Base-by-base conservation (phyloP, 306 rosid genomes). In the Mimosa bimucronata region DNA sequence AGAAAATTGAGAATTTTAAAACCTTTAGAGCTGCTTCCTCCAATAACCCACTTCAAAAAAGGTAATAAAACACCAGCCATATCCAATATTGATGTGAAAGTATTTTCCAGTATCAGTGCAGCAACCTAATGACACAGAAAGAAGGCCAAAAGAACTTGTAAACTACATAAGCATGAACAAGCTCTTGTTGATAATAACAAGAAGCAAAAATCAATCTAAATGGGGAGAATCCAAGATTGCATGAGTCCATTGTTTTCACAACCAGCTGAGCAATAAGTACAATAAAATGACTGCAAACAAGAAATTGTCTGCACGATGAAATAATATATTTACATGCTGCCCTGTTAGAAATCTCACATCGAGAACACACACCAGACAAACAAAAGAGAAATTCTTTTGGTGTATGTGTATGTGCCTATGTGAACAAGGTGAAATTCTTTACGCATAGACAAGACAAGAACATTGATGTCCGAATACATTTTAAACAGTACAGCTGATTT, bases 51-150 rank as follows among this genome's bases (percentile, higher is more conserved):
- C 91, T 93, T 96, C 85, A 93, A 83, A 87, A 96, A 88, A 14
- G 99, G 99, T 82, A 96, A 78, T 76, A 96, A 29, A 87, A 96
- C 93, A 87, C 98, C 99, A 85, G 98, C 97, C 99, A 96, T 90
- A 87, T 96, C 99, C 91, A 96, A 84, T 85, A 96, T 93, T 81
- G 99, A 96, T 10, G 98, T 93, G 83, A 96, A 96, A 73, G 99
- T 93, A 81, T 96, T 96, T 86, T 96, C 99, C 68, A 96, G 76
- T 79, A 96, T 89, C 86, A 96, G 80, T 53, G 93, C 98, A 81
- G 94, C 89, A 85, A 96, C 91, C 99, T 96, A 86, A 86, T 68
- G 86, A 74, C 70, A 76, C 78, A 85, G 76, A 85, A 77, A 74
- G 74, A 62, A 31, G 18, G 65, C 42, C 68, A 85, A 76, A 8